These are phyloP conservation scores for Penicillium paxilli DNA, from an alignment of 495 filamentous ascomycete genomes.

Conservation along the genomic window DNA sequence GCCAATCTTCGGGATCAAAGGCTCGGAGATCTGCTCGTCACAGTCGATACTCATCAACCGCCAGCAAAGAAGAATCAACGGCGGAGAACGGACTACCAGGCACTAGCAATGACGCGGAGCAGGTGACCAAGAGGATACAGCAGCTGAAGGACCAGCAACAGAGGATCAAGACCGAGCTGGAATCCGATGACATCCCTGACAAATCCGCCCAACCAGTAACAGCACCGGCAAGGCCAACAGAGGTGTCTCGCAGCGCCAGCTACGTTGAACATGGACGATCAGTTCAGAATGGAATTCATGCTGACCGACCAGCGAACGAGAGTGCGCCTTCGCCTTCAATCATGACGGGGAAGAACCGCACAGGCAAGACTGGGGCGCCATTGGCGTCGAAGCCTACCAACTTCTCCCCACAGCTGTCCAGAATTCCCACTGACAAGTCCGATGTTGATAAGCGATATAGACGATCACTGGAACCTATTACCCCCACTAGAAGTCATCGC, in stretches of 20 bases:
- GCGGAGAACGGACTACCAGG: slow-evolving; percentile 34
- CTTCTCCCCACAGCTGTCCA: slow-evolving; percentile 41
- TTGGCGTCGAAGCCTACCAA: slow-evolving; percentile 46
- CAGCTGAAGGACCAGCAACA: slow-evolving; percentile 54
- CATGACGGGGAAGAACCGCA: slow-evolving; percentile 52
- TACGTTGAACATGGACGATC: slow-evolving; percentile 23
- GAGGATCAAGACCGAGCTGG: slow-evolving; percentile 41
- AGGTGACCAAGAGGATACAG: slow-evolving; percentile 50
- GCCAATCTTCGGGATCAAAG: slow-evolving; percentile 37
- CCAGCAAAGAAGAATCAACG: slow-evolving; percentile 34
- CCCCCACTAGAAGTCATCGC: slow-evolving; percentile 38
- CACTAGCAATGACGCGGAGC: slow-evolving; percentile 39
- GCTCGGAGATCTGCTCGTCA: slow-evolving; percentile 37
- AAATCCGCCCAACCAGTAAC: slow-evolving; percentile 31
- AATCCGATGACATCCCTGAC: slow-evolving; percentile 34
- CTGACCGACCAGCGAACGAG: slow-evolving; percentile 44
- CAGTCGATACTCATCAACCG: slow-evolving; percentile 41
- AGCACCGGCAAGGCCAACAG: slow-evolving; percentile 24
- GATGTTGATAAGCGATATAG: slow-evolving; percentile 39
- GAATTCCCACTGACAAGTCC: slow-evolving; percentile 33
- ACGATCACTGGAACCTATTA: slow-evolving; percentile 39
- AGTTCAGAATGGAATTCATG: slow-evolving; percentile 19
- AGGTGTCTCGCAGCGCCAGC: slow-evolving; percentile 24
- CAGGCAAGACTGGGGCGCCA: slow-evolving; percentile 40
- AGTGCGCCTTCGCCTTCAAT: slow-evolving; percentile 71